Base-by-base conservation (phyloP, 2,329 filamentous ascomycete species). In the Fusarium annulatum region DNA sequence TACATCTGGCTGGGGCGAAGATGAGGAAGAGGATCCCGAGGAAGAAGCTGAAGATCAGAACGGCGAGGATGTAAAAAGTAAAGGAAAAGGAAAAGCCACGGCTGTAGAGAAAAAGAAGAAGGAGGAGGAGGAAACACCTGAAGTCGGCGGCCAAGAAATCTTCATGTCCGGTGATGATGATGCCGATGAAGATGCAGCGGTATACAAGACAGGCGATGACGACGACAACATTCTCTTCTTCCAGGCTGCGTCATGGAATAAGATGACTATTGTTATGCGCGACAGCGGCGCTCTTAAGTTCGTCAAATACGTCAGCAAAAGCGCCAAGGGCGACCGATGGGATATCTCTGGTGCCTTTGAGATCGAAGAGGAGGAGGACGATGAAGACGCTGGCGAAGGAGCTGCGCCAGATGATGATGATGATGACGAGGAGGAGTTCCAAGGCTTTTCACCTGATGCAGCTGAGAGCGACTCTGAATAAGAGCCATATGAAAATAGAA, bases 121-220 rank as follows among this genome's bases (percentile, higher is more conserved):
- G 26, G 28, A 55, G 16, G 38, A 43, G 33, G 69, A 51, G 78
- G 83, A 84, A 58, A 79, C 80, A 23, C 84, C 86, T 26, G 89
- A 92, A 59, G 90, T 93, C 3, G 93, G 93, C 62, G 93, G 93
- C 38, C 93, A 94, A 80, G 93, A 95, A 79, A 93, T 97, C 67
- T 98, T 97, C 87, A 97, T 98, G 95, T 95, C 94, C 1, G 94
- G 92, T 59, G 93, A 95, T 56, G 93, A 95, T 43, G 92, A 92
- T 28, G 85, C 86, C 45, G 85, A 87, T 62, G 88, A 90, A 28
- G 94, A 97, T 81, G 95, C 96, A 2, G 96, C 96, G 14, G 89
- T 99, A 56, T 99, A 99, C 87, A 92, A 92, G 81, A 88, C 93
- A 2, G 88, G 89, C 58, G 88, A 90, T 45, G 96, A 97, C 61